Conservation (phyloP, 73 alveolate species). For the Paramecium pentaurelia region DNA sequence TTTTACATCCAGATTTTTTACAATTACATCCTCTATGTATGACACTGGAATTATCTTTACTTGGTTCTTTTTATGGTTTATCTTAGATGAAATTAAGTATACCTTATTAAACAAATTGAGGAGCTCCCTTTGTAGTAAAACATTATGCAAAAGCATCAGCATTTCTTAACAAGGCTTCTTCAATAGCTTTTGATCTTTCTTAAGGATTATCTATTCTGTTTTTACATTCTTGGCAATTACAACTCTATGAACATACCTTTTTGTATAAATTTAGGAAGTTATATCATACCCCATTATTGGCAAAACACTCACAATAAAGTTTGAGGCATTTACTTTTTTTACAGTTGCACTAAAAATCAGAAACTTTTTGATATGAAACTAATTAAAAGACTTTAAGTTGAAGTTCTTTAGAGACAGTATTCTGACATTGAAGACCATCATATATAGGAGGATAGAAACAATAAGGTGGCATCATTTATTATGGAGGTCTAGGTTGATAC, state of each 20-base stretch:
- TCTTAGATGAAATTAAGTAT: background rate
- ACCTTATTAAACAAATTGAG: background rate
- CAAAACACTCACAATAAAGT: conserved; percentile 58
- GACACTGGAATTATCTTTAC: background rate
- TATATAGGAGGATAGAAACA: background rate
- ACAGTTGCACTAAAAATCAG: conserved; percentile 48
- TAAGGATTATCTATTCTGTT: conserved; percentile 42
- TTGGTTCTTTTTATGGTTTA: background rate
- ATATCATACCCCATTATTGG: conserved; percentile 31
- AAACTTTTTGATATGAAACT: background rate
- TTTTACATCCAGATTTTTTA: conserved; percentile 72
- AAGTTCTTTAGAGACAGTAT: conserved; percentile 38
- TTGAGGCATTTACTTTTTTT: conserved; percentile 51
- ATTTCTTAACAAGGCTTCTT: conserved; percentile 44
- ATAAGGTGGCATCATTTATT: background rate
- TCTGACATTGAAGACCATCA: background rate
- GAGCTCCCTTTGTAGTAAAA: background rate
- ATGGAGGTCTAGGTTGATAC: conserved; percentile 6
- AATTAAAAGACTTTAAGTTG: conserved; percentile 6
- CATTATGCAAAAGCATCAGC: conserved; percentile 38
- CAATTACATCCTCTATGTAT: conserved; percentile 69
- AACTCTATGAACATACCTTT: conserved; percentile 37
- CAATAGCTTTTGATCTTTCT: conserved; percentile 45
- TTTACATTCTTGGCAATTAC: conserved; percentile 55
- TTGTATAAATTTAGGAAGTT: background rate